These are phyloP conservation scores for Monsonia emarginata DNA, from an alignment of 441 rosid genomes.

Conservation along the genomic window DNA sequence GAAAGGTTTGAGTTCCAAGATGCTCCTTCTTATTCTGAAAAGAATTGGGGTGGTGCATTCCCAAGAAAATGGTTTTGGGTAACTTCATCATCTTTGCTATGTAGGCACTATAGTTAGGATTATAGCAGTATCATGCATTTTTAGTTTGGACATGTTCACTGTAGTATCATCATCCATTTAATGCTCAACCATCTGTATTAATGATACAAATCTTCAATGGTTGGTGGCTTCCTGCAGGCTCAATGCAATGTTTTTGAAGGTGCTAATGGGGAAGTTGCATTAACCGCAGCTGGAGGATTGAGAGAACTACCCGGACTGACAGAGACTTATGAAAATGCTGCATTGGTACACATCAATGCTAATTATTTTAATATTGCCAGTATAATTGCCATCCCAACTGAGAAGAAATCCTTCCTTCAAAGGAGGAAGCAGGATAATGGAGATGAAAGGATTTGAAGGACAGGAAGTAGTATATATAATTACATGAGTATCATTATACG, in stretches of 20 bases:
- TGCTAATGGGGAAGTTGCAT: slow-evolving; percentile 69
- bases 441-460: background rate
- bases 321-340: slow-evolving; percentile 80
- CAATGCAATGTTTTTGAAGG: slow-evolving; percentile 90
- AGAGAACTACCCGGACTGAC: slow-evolving; percentile 71
- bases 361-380: background rate
- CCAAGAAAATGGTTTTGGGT: slow-evolving; percentile 99
- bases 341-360: slow-evolving; percentile 44
- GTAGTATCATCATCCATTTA: background rate
- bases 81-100: slow-evolving; percentile 18
- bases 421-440: too few relatives aligned
- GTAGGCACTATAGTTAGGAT: background rate
- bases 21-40: slow-evolving; percentile 94
- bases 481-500: background rate
- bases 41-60: slow-evolving; percentile 96
- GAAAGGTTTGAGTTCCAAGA: slow-evolving; percentile 76
- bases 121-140: background rate
- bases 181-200: background rate
- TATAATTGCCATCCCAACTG: background rate
- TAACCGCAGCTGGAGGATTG: slow-evolving; percentile 87
- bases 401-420: background rate
- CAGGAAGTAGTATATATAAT: background rate
- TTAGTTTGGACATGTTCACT: background rate
- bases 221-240: slow-evolving; percentile 40
- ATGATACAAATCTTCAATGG: slow-evolving; percentile 14